phyloP scores from a whole-genome alignment of 176 grass and related monocot genomes.

The Ananas comosus region DNA sequence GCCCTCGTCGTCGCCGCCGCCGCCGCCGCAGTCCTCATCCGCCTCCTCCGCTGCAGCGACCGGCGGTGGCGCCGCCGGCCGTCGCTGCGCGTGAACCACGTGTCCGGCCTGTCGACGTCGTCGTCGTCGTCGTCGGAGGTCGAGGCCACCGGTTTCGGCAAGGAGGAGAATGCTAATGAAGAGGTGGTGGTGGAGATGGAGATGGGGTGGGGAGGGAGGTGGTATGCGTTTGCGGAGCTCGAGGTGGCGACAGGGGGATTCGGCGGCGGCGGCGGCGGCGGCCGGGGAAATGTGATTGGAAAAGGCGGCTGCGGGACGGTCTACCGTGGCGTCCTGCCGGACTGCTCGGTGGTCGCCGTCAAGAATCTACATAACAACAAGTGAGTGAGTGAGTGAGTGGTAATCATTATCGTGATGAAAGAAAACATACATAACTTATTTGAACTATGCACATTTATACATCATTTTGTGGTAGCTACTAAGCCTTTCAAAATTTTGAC shows the following conservation, averaged over 20 bases:
- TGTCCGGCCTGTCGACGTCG: slow-evolving; percentile 39
- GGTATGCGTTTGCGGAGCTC: slow-evolving; percentile 91
- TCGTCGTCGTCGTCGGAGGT: slow-evolving; percentile 63
- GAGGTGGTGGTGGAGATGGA: slow-evolving; percentile 28
- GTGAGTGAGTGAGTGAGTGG: slow-evolving; percentile 32
- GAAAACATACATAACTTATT: slow-evolving; percentile 14
- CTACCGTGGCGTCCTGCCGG: slow-evolving; percentile 55
- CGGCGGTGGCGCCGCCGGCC: background rate
- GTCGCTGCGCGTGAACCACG: background rate
- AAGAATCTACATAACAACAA: slow-evolving; percentile 98
- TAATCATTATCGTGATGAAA: background rate
- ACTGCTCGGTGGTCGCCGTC: slow-evolving; percentile 83
- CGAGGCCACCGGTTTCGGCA: slow-evolving; percentile 32
- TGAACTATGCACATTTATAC: slow-evolving; percentile 12
- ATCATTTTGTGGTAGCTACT: background rate
- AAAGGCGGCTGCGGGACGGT: slow-evolving; percentile 94
- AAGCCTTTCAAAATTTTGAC: too few relatives aligned
- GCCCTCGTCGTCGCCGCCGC: slow-evolving; percentile 35
- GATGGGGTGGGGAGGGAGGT: slow-evolving; percentile 84
- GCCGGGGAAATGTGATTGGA: slow-evolving; percentile 73
- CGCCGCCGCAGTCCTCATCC: slow-evolving; percentile 14
- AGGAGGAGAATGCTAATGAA: too few relatives aligned
- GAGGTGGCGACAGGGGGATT: slow-evolving; percentile 41
- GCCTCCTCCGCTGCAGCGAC: slow-evolving; percentile 3
- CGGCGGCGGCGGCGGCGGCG: slow-evolving; percentile 24